Evolutionary conservation across 805 yeast species (phyloP).

Genomic region (Candida fluviatilis): DNA sequence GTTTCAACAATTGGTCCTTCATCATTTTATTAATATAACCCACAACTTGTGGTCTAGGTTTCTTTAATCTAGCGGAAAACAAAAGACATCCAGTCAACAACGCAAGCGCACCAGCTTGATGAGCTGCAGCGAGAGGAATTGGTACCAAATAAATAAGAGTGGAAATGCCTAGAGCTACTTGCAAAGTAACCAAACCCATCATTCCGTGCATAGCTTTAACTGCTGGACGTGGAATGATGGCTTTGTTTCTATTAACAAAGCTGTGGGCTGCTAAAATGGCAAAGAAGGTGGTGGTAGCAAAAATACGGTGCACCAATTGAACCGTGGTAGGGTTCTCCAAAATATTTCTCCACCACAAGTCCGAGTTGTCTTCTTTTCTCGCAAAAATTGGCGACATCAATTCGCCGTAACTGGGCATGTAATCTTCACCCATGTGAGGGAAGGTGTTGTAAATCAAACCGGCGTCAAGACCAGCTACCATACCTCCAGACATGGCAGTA

Average conservation of each 20-base stretch:
- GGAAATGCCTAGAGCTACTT: constrained; percentile 80
- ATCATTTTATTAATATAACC: constrained; percentile 25
- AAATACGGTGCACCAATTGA: constrained; percentile 81
- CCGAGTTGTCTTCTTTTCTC: constrained; percentile 62
- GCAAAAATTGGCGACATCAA: constrained; percentile 72
- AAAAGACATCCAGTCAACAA: constrained; percentile 73
- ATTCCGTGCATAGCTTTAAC: constrained; percentile 56
- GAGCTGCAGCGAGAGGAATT: constrained; percentile 86
- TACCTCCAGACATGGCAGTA: constrained; percentile 96
- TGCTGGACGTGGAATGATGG: constrained; percentile 51
- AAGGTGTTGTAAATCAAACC: constrained; percentile 93
- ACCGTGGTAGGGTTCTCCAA: constrained; percentile 96
- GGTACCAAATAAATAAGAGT: constrained; percentile 90
- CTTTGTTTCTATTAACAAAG: constrained; percentile 55
- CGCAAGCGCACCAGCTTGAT: constrained; percentile 95
- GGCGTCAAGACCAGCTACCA: constrained; percentile 98
- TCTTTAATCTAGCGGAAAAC: constrained; percentile 32
- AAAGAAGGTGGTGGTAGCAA: constrained; percentile 79
- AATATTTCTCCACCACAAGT: constrained; percentile 85
- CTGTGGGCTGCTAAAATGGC: constrained; percentile 68
- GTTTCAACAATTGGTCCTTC: constrained; percentile 21
- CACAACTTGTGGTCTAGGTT: constrained; percentile 34
- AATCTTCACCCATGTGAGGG: constrained; percentile 92
- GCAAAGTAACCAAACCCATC: constrained; percentile 81
- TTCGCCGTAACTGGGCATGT: constrained; percentile 73